Base-by-base conservation (phyloP, 2,329 filamentous ascomycete species). In the Aspergillus sp. region DNA sequence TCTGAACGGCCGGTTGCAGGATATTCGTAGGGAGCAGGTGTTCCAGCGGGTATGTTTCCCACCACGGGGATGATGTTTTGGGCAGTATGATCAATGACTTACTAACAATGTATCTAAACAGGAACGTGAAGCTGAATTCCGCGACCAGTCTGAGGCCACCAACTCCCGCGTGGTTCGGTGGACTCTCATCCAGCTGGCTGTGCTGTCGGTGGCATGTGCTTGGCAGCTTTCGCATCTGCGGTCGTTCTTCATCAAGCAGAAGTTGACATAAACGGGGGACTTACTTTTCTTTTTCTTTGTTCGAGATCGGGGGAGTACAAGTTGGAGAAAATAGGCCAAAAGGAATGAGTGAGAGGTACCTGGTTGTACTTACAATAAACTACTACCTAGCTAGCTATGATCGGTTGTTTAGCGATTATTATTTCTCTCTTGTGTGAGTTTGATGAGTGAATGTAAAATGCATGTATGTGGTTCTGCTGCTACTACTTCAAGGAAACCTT, bases 231-330 rank as follows among this genome's bases (percentile, higher is more conserved):
- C 92, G 57, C 94, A 99, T 80, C 85, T 99, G 70, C 86, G 95
- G 69, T 90, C 91, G 50, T 99, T 99, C 86, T 99, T 99, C 83
- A 99, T 99, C 83, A 99, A 99, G 86, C 94, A 98, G 83, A 99
- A 99, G 85, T 88, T 99, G 76, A 98, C 95, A 62, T 99, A 86
- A 79, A 70, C 30, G 51, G 42, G 27, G 50, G 57, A 42, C n/a
- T 8, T 21, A 4, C 39, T 41, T 42, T 30, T 42, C 23, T 41
- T 41, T n/a, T 25, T 41, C 8, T 54, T 54, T 25, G 13, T 5
- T 21, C 5, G 15, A 41, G 36, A 10, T 30, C 17, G 13, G 38
- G 30, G 21, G 19, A 49, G 21, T 36, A 6, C 32, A 55, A 42
- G 21, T 10, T 38, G 2, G 23, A 42, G 19, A 48, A 49, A 8